phyloP scores from a whole-genome alignment of 345 rosid species.

The Eutrema yunnanense region DNA sequence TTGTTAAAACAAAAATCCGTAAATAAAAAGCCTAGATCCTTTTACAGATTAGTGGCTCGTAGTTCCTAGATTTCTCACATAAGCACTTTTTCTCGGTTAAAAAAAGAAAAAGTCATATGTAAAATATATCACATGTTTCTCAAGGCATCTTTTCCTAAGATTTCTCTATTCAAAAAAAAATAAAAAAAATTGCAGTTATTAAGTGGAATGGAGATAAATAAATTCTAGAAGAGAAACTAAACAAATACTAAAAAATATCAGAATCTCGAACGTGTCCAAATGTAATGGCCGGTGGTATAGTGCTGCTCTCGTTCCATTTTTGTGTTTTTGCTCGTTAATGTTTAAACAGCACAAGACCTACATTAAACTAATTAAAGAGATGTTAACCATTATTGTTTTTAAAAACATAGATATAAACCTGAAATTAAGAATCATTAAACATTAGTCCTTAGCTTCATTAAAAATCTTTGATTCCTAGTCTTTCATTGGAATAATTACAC shows the following conservation, averaged over 20 bases:
- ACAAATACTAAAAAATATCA: not conserved
- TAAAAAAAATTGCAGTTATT: not conserved
- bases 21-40: not conserved
- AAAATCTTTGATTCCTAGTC: not conserved
- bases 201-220: not conserved
- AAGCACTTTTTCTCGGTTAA: not conserved
- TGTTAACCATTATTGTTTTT: not conserved
- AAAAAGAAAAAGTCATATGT: not conserved
- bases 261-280: not conserved
- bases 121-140: conserved; percentile 7
- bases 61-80: not conserved
- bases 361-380: not conserved
- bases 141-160: not conserved
- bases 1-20: not conserved
- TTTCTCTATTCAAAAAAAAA: not conserved
- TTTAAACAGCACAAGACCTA: not conserved
- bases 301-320: not conserved
- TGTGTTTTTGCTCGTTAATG: not conserved
- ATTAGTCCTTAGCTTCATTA: too few species aligned
- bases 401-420: not conserved
- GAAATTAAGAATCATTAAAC: not conserved
- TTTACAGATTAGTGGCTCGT: not conserved
- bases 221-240: not conserved
- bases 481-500: not conserved
- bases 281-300: conserved; percentile 9